A percentile compares a stretch with the other conserved stretches of the same genome.
Conservation (phyloP, 129 eudicot genomes). For the Scalesia atractyloides region DNA sequence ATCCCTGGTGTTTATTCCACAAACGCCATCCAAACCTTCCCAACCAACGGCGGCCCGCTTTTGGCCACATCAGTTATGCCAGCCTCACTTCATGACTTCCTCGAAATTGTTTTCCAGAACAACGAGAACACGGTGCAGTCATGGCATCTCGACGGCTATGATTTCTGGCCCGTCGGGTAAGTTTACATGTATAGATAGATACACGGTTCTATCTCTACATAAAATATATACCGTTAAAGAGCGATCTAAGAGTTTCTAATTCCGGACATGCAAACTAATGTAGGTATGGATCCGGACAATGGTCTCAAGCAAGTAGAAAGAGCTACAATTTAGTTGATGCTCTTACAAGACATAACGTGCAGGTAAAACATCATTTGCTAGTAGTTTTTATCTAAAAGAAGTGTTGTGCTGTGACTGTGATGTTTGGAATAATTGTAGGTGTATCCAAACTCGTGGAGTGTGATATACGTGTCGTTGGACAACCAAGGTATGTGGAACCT, state of each 20-base stretch:
- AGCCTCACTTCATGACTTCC: constrained; percentile 64
- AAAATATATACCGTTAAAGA: not conserved
- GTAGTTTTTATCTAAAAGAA: not conserved
- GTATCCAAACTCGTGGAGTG: constrained; percentile 83
- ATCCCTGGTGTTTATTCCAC: constrained; percentile 78
- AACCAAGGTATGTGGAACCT: constrained; percentile 99
- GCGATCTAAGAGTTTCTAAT: constrained; percentile 17
- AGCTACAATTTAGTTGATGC: constrained; percentile 86
- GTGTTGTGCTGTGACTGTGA: not conserved
- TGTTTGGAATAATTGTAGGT: constrained; percentile 49
- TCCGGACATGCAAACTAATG: not conserved
- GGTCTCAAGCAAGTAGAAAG: constrained; percentile 65
- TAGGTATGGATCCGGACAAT: constrained; percentile 83
- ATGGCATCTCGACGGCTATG: constrained; percentile 99
- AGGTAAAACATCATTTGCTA: constrained; percentile 44
- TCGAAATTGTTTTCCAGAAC: constrained; percentile 86
- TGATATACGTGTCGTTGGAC: constrained; percentile 78
- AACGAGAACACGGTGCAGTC: constrained; percentile 71
- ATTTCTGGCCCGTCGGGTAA: constrained; percentile 96
- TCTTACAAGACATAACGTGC: constrained; percentile 79
- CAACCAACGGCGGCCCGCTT: constrained; percentile 47
- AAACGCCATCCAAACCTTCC: constrained; percentile 59
- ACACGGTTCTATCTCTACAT: not conserved
- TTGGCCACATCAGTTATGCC: constrained; percentile 67
- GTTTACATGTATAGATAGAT: constrained; percentile 15